Evolutionary conservation across 805 yeast species (phyloP), one percentile per base, ranked within the genome.

Genomic region (Wickerhamomyces strasburgensis): DNA sequence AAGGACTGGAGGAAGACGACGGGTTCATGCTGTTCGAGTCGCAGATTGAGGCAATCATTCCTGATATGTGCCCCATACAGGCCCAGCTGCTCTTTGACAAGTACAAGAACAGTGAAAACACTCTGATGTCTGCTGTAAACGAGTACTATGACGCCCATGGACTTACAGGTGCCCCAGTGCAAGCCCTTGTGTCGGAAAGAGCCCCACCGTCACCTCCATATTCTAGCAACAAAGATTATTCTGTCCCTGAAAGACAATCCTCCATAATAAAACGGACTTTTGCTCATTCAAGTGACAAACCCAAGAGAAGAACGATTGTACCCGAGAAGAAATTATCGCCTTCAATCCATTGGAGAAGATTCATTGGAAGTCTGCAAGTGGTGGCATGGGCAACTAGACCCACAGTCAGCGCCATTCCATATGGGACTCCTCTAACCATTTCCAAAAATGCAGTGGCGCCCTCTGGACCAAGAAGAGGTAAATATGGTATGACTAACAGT

Each of bases 301-400:
- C n/a, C n/a, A n/a, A n/a, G n/a, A n/a, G n/a, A n/a, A n/a, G n/a
- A n/a, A n/a, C n/a, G n/a, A n/a, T n/a, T n/a, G n/a, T n/a, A n/a
- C n/a, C n/a, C n/a, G n/a, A n/a, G n/a, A n/a, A n/a, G 17, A 42
- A 44, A 15, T 26, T 40, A 3, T 49, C 54, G 9, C 37, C 44
- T 6, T 17, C 37, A 1, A 26, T 46, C 6, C 23, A 35, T n/a
- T 66, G 70, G 70, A 55, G 62, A 38, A 58, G 70, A 29, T 80
- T 68, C 47, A 66, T 83, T 21, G 90, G 90, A 0, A 64, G 81
- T 0, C 40, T 80, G 9, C 72, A 72, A 40, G 72, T 76, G 2
- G 71, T 71, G 35, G 84, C 83, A 3, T 78, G 84, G 82, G 83
- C 88, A 10, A 81, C 88, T 0, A 61, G 89, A 42, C 83, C 85